Conservation (phyloP, 352 stramenopile genomes). For the Globisporangium okanoganense region DNA sequence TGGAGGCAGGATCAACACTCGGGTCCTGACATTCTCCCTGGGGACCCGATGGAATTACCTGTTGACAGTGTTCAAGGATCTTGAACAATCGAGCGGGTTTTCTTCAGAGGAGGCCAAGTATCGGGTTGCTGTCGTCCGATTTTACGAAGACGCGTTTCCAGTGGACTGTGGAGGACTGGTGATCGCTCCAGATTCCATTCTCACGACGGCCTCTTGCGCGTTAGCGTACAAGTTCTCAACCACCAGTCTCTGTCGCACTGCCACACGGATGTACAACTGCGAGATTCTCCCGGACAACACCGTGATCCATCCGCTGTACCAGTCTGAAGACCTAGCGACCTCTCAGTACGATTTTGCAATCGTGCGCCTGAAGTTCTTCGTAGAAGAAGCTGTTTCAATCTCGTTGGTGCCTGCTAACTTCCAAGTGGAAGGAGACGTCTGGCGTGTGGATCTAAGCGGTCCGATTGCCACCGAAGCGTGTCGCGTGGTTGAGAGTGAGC, state of each 20-base stretch:
- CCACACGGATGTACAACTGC: no score
- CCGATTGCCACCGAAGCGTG: not conserved
- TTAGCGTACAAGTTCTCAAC: not conserved
- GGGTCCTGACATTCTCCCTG: no score
- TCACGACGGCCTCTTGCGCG: slow-evolving; percentile 3
- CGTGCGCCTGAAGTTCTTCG: not conserved
- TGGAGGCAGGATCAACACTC: no score
- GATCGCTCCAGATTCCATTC: not conserved
- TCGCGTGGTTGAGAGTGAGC: no score
- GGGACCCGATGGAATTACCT: no score
- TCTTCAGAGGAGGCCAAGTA: not conserved
- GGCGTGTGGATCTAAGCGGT: not conserved
- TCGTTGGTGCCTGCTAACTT: not conserved
- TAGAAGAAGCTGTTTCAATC: not conserved
- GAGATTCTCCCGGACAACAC: no score
- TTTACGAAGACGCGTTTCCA: not conserved
- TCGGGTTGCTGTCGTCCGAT: not conserved
- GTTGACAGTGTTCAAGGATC: no score
- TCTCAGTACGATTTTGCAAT: slow-evolving; percentile 5
- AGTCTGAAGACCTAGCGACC: not conserved
- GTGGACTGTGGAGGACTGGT: not conserved
- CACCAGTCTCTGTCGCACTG: no score
- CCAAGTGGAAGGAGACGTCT: not conserved
- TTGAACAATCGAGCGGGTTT: no score
- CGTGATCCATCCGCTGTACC: slow-evolving; percentile 4